These are phyloP conservation scores for Apiotrichum gamsii DNA, from an alignment of 1,284 basidiomycete species.

Conservation along the genomic window DNA sequence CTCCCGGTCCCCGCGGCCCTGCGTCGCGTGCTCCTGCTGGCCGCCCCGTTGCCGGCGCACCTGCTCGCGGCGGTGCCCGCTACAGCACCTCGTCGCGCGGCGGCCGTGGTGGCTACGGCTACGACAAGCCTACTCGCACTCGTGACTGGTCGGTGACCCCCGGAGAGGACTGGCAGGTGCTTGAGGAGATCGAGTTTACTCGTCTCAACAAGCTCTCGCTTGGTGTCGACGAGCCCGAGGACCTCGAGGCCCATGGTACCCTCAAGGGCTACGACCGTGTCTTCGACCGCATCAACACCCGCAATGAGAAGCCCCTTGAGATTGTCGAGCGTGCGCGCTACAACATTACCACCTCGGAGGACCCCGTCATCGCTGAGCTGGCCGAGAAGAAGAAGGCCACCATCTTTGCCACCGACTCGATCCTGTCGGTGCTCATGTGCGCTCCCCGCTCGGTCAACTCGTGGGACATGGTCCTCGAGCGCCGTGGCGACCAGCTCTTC, in stretches of 20 bases:
- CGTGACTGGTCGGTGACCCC: constrained; percentile 94
- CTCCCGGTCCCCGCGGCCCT: constrained; percentile 15
- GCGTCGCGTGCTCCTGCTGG: constrained; percentile 18
- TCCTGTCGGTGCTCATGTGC: constrained; percentile 94
- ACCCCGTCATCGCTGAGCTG: constrained; percentile 87
- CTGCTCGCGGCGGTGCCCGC: constrained; percentile 34
- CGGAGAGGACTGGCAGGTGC: constrained; percentile 81
- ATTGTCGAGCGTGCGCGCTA: constrained; percentile 93
- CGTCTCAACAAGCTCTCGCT: constrained; percentile 85
- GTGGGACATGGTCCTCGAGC: constrained; percentile 95
- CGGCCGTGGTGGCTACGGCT: constrained; percentile 74
- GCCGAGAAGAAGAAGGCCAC: constrained; percentile 70
- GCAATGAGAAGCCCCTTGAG: constrained; percentile 83
- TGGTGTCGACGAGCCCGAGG: constrained; percentile 83
- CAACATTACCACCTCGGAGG: constrained; percentile 95
- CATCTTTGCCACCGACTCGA: constrained; percentile 92
- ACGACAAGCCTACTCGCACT: constrained; percentile 88
- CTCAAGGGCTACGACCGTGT: constrained; percentile 86
- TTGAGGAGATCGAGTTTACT: constrained; percentile 97
- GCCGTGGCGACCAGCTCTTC: constrained; percentile 89
- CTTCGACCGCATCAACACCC: constrained; percentile 93
- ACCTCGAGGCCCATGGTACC: constrained; percentile 79
- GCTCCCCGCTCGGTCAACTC: constrained; percentile 92
- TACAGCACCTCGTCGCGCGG: constrained; percentile 50
- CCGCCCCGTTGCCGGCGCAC: constrained; percentile 25